Evolutionary conservation across 2,329 filamentous ascomycete genomes (phyloP).

Genomic region (Colletotrichum caudatum): DNA sequence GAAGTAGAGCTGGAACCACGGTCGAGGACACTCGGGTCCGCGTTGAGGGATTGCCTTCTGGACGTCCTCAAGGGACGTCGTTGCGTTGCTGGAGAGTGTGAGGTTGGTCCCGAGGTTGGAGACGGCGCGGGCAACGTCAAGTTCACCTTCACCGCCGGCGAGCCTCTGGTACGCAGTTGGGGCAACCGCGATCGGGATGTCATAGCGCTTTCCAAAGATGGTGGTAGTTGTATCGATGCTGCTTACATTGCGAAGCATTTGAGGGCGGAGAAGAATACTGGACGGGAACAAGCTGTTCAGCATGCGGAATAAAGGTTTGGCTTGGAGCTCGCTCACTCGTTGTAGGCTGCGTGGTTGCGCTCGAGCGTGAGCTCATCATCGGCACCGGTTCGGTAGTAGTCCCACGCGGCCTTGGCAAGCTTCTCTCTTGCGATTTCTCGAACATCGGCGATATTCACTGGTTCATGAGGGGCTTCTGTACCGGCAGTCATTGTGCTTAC

Average conservation of each 20-base stretch:
- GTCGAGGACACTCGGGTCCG: constrained; percentile 35
- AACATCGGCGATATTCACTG: constrained; percentile 41
- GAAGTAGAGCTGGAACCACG: constrained; percentile 46
- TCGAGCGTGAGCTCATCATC: constrained; percentile 43
- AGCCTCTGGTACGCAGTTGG: constrained; percentile 49
- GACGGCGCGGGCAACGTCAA: constrained; percentile 47
- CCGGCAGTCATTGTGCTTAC: constrained; percentile 9
- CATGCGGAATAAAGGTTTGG: too few relatives aligned
- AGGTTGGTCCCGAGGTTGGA: constrained; percentile 45
- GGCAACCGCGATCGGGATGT: constrained; percentile 48
- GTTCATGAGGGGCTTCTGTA: constrained; percentile 1
- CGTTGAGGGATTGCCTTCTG: constrained; percentile 35
- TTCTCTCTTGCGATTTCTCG: constrained; percentile 29
- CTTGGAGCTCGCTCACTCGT: constrained; percentile 35
- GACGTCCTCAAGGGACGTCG: constrained; percentile 48
- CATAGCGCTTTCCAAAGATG: constrained; percentile 37
- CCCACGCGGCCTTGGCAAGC: constrained; percentile 40
- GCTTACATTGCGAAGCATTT: constrained; percentile 43
- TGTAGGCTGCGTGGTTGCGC: constrained; percentile 41
- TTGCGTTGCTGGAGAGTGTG: constrained; percentile 47
- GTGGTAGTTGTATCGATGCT: constrained; percentile 42
- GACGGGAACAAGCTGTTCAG: background rate
- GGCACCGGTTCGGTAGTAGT: constrained; percentile 46
- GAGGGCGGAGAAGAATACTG: constrained; percentile 35
- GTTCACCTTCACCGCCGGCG: constrained; percentile 46